These are phyloP conservation scores for Boletus subcaerulescens DNA, from an alignment of 768 basidiomycete genomes.

Conservation along the genomic window DNA sequence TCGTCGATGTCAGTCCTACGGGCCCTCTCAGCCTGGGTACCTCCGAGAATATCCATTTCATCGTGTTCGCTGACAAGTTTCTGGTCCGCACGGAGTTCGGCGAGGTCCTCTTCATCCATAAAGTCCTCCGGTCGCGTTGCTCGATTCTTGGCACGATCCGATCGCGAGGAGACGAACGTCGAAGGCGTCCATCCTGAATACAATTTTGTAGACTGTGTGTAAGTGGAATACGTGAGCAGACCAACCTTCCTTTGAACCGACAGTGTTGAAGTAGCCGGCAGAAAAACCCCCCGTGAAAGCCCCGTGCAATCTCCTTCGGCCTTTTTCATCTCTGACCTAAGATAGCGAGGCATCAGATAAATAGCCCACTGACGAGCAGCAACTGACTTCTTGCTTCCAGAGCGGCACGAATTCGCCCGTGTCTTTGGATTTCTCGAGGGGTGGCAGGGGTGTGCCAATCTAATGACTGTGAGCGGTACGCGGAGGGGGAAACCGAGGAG, in stretches of 20 bases:
- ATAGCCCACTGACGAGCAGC: constrained; percentile 16
- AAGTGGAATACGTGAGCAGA: not conserved
- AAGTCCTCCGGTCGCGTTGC: constrained; percentile 81
- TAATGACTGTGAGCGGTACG: constrained; percentile 30
- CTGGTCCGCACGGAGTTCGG: constrained; percentile 71
- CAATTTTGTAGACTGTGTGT: not conserved
- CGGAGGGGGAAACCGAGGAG: not conserved
- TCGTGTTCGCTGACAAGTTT: constrained; percentile 78
- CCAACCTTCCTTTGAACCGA: constrained; percentile 92
- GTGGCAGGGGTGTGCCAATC: constrained; percentile 94
- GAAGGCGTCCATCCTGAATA: constrained; percentile 87
- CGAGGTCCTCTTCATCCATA: constrained; percentile 98
- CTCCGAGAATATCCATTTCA: constrained; percentile 66
- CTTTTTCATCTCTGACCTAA: constrained; percentile 91
- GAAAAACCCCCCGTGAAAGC: constrained; percentile 99
- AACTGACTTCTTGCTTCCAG: constrained; percentile 92
- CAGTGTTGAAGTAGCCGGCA: constrained; percentile 95
- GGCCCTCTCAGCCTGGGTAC: constrained; percentile 46
- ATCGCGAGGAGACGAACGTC: constrained; percentile 88
- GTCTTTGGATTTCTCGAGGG: constrained; percentile 92
- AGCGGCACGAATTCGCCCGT: constrained; percentile 92
- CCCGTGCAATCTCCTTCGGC: constrained; percentile 89
- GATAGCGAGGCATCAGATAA: constrained; percentile 11
- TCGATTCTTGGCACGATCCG: constrained; percentile 62
- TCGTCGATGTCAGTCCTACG: constrained; percentile 37